phyloP scores from a whole-genome alignment of 148 eudicot genomes.

The Spergularia marina region DNA sequence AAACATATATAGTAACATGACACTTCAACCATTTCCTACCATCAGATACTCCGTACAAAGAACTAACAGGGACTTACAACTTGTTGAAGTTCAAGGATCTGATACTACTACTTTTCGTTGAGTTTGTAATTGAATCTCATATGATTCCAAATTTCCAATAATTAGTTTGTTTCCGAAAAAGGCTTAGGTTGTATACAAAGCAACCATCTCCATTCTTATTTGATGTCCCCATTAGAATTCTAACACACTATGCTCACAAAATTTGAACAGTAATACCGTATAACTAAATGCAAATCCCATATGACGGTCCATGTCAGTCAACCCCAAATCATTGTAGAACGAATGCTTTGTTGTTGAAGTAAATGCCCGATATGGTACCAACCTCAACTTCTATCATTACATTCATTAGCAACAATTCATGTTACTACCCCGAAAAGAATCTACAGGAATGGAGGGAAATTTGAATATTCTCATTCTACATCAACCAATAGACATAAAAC shows the following conservation, averaged over 20 bases:
- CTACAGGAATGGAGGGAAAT: not conserved
- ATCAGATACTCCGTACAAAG: not conserved
- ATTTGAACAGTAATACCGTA: no score
- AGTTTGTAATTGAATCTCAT: not conserved
- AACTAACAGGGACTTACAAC: not conserved
- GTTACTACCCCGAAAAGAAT: conserved; percentile 7
- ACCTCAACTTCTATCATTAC: not conserved
- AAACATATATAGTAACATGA: not conserved
- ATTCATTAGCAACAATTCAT: not conserved
- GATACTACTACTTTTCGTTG: not conserved
- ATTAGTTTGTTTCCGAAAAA: not conserved
- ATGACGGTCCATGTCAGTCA: not conserved
- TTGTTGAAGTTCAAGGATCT: not conserved
- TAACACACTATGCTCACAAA: no score
- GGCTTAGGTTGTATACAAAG: not conserved
- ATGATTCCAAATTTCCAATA: conserved; percentile 5
- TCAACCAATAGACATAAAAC: not conserved
- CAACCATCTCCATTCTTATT: no score
- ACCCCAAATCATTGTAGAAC: not conserved
- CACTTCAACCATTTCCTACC: conserved; percentile 3
- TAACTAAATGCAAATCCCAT: no score
- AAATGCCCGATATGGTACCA: not conserved
- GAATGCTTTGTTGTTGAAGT: not conserved
- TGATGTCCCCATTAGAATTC: no score
- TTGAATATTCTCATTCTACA: conserved; percentile 7